Evolutionary conservation across 495 filamentous ascomycete genomes (phyloP), one percentile per base, ranked within the genome.

Genomic region (Podospora didyma): DNA sequence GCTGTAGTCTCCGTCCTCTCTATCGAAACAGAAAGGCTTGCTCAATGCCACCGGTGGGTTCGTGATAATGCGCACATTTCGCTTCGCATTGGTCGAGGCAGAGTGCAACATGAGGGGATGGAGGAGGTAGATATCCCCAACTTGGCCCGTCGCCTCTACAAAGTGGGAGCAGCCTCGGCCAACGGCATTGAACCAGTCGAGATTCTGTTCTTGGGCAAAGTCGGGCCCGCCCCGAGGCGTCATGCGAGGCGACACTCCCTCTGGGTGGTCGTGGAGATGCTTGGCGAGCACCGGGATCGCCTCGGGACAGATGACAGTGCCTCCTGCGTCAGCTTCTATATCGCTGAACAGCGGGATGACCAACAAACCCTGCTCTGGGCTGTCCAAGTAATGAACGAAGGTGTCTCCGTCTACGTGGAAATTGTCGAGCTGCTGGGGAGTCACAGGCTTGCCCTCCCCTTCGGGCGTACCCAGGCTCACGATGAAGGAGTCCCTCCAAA

Each of bases 401-500:
- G 89, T 89, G 61, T 89, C 87, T 1, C 87, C 87, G 69, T 90
- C 87, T 21, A 88, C 85, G 67, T 91, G 88, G 87, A 87, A 91
- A 7, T 73, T 75, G 20, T 69, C 58, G n/a, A 89, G 70, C 7
- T 82, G 77, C 31, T 73, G 58, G 46, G 82, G 73, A 53, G 66
- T 62, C 26, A 76, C 70, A 35, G 78, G 64, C 35, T 78, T 77
- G 5, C 78, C 77, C 56, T 82, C 79, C 46, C 67, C 69, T 46
- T 84, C 75, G 0, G 76, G 66, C 7, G 79, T 83, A 21, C 88
- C 87, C 16, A 91, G 75, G 70, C 90, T 91, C 23, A 90, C 85
- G 56, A 90, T 90, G 28, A 89, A 75, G 14, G 78, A 79, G 72
- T 91, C 88, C 35, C 77, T 77, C 88, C 87, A 90, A 4, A 69